Base-by-base conservation (phyloP, 106 monocot genomes). In the Chionographis japonica region DNA sequence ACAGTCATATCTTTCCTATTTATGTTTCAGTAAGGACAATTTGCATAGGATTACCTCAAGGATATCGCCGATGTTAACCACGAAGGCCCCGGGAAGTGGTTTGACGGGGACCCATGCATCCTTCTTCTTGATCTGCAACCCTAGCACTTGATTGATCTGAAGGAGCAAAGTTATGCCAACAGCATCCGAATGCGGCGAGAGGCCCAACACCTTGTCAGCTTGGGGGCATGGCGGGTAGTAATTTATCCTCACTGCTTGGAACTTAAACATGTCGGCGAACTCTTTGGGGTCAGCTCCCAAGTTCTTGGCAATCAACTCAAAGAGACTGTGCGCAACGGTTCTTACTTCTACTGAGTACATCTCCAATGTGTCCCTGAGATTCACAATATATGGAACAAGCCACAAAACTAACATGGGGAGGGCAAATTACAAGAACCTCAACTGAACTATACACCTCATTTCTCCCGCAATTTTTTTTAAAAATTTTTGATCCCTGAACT, bases 181-280 rank as follows among this genome's bases (percentile, higher is more conserved):
- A 40, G 58, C 72, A 68, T 88, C 84, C 4, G 81, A 67, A 65
- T 88, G 88, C 15, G 84, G 78, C 2, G 84, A 78, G 2, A 81
- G 16, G 12, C 88, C 88, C 3, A 84, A 10, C 36, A 81, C 84
- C 63, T 76, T 75, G 16, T 72, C 55, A 2, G 84, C 39, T 37
- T 72, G 54, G 0, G 58, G 65, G 65, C 84, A 81, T 40, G 81
- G 84, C 0, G 88, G 88, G 49, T 88, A 88, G 56, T 84, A 81
- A 35, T 81, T 88, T 4, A 88, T 78, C 69, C 81, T 88, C 41
- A 87, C 56, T 0, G 62, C 9, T 58, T 83, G 87, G 4, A 50
- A 55, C 60, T 73, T 38, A 35, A 74, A 73, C 3, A 37, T 37
- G 5, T n/a, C 46, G 1, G 39, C 6, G 7, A 76, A 2, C 37